Percentiles rank a stretch among this genome's conserved stretches.
These are phyloP conservation scores for Bidens hawaiensis DNA, from an alignment of 140 eudicot species.

Conservation along the genomic window DNA sequence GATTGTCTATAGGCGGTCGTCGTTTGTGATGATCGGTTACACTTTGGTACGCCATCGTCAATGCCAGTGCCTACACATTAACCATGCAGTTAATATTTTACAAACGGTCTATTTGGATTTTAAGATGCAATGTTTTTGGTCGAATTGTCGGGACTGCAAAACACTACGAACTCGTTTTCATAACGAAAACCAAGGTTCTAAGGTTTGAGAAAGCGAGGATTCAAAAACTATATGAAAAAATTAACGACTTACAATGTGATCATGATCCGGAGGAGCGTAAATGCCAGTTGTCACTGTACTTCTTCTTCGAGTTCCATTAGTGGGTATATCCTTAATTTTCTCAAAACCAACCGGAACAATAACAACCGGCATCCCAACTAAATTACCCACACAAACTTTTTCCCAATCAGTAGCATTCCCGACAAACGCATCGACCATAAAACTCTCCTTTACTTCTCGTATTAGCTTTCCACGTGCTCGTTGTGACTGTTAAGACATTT, in stretches of 20 bases:
- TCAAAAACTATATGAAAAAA: not conserved
- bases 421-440: slow-evolving; percentile 77
- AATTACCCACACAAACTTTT: slow-evolving; percentile 74
- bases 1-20: slow-evolving; percentile 70
- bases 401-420: slow-evolving; percentile 93
- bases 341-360: slow-evolving; percentile 80
- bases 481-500: slow-evolving; percentile 50
- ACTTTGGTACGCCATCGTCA: slow-evolving; percentile 78
- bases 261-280: slow-evolving; percentile 75
- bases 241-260: slow-evolving; percentile 63
- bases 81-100: not conserved
- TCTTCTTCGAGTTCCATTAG: slow-evolving; percentile 40
- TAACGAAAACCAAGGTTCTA: not conserved
- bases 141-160: not conserved
- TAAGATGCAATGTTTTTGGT: not conserved
- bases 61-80: slow-evolving; percentile 63
- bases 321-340: slow-evolving; percentile 44
- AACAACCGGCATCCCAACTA: slow-evolving; percentile 83
- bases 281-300: slow-evolving; percentile 61
- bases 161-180: not conserved
- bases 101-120: too few relatives aligned
- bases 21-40: slow-evolving; percentile 76
- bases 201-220: not conserved
- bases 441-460: slow-evolving; percentile 56
- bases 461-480: slow-evolving; percentile 82